Evolutionary conservation across 176 grass and related monocot genomes (phyloP), one percentile per base, ranked within the genome.

Genomic region (Eleusine indica): DNA sequence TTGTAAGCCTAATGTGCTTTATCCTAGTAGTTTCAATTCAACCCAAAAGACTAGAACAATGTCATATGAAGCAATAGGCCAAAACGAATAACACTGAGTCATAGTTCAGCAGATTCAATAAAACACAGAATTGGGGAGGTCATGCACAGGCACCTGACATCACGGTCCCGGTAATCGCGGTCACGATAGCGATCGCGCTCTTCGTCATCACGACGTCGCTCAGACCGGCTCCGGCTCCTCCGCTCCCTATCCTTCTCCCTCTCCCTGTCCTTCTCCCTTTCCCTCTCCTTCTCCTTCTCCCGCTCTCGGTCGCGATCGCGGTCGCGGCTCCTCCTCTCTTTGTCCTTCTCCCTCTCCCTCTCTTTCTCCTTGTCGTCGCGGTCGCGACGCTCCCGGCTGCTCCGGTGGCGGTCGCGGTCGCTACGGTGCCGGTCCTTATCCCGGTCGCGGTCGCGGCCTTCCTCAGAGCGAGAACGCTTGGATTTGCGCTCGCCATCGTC

Each of bases 211-310:
- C 77, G 84, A 14, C 85, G 93, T 30, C 70, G 88, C 82, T 94
- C 92, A 4, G 89, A 91, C 54, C 91, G 60, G 76, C 95, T 98
- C 35, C 93, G 82, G 86, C 96, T 95, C 85, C 93, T 89, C 64
- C 91, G 81, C 49, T 93, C 90, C 51, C 80, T 79, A 14, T 88
- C 71, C 80, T 49, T 79, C 47, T 88, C 77, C 49, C 54, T 43
- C 57, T 85, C 76, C 56, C 25, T 86, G 56, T 89, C 80, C 54
- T n/a, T 3, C 19, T 22, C 56, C 57, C 3, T 16, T 8, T 22
- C 57, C 72, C 5, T 76, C 41, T 94, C 63, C 65, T 10, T 87
- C 60, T 92, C 78, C 85, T 29, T 60, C 41, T 84, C 73, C 61
- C 68, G 62, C 13, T 90, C 80, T 11, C 84, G 64, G 8, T 88